Evolutionary conservation across 192 early-diverging fungal species (phyloP).

Genomic region (Gonapodya sp.): DNA sequence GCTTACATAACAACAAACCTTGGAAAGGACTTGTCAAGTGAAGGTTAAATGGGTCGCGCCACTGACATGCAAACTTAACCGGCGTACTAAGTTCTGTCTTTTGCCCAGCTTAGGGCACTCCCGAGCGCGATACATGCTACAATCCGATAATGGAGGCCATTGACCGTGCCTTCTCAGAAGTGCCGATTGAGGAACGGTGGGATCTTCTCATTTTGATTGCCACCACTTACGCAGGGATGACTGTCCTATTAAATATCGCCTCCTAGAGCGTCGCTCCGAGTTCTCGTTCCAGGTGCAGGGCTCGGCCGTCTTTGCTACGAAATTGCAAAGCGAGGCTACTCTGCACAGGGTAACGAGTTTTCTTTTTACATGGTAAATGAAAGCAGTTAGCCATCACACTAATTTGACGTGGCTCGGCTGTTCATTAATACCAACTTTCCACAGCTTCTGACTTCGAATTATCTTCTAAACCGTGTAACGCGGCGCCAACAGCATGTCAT

Average conservation of each 20-base stretch:
- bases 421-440: background rate
- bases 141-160: conserved; percentile 68
- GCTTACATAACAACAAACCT: too few relatives aligned
- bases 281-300: conserved; percentile 93
- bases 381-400: background rate
- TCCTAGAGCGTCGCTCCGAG: conserved; percentile 45
- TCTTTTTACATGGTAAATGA: conserved; percentile 83
- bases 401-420: background rate
- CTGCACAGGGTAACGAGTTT: conserved; percentile 79
- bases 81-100: too few relatives aligned
- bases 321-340: conserved; percentile 55
- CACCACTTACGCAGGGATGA: too few relatives aligned
- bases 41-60: too few relatives aligned
- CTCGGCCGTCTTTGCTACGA: conserved; percentile 89
- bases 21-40: too few relatives aligned
- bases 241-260: conserved; percentile 14
- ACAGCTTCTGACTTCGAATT: conserved; percentile 80
- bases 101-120: conserved; percentile 37
- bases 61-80: too few relatives aligned
- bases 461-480: conserved; percentile 73
- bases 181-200: conserved; percentile 39
- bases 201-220: conserved; percentile 15
- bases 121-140: conserved; percentile 72
- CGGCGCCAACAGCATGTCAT: conserved; percentile 52
- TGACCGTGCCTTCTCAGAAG: conserved; percentile 38